Conservation (phyloP, 208 protist genomes). For the Crithidia fasciculata region DNA sequence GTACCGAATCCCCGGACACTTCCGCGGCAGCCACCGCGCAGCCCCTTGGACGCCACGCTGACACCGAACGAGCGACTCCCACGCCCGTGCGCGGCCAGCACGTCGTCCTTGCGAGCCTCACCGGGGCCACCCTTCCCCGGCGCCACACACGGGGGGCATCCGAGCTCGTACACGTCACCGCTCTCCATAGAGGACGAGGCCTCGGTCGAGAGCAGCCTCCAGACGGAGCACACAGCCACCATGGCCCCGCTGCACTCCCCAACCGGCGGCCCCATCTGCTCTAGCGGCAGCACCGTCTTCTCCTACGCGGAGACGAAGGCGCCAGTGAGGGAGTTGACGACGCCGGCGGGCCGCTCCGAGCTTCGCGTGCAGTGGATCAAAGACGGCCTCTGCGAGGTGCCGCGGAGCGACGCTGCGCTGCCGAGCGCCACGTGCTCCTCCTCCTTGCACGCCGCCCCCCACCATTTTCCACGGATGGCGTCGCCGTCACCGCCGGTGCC, state of each 20-base stretch:
- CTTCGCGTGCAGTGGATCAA: constrained; percentile 4
- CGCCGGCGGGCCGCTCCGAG: neutral
- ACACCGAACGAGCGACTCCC: constrained; percentile 2
- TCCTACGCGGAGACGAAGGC: constrained; percentile 18
- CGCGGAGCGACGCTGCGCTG: neutral
- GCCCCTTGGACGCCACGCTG: constrained; percentile 12
- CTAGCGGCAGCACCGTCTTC: constrained; percentile 8
- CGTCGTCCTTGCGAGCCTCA: neutral
- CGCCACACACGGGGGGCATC: neutral
- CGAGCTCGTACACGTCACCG: constrained; percentile 9
- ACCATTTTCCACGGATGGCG: neutral
- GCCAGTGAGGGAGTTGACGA: neutral
- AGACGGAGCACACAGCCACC: constrained; percentile 11
- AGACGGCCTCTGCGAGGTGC: neutral
- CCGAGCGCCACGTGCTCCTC: neutral
- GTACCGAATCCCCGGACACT: neutral
- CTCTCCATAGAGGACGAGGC: neutral
- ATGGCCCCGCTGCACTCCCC: constrained; percentile 11
- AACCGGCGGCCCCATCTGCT: neutral
- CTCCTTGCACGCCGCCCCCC: neutral
- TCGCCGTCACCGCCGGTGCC: neutral
- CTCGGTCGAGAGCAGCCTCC: constrained; percentile 6
- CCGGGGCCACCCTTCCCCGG: neutral
- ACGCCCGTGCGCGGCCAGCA: neutral
- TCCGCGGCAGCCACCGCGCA: neutral